Evolutionary conservation across 495 filamentous ascomycete genomes (phyloP).

Genomic region (Cercophora sp.): DNA sequence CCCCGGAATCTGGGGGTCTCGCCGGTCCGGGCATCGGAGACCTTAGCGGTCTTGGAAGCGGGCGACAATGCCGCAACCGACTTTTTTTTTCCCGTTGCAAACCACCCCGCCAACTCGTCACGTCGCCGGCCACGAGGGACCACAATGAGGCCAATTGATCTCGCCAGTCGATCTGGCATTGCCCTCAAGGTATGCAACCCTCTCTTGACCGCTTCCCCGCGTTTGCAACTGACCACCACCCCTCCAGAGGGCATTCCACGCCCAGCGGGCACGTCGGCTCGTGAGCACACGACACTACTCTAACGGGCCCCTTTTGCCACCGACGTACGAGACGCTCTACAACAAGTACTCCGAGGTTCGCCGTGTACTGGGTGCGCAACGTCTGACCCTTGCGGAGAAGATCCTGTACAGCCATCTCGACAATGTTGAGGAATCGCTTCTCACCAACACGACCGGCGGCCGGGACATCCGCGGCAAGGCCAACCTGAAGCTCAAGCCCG

Average conservation of each 20-base stretch:
- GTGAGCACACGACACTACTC: slow-evolving; percentile 21
- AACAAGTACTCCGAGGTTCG: slow-evolving; percentile 58
- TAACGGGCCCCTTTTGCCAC: slow-evolving; percentile 32
- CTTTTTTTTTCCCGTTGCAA: slow-evolving; percentile 16
- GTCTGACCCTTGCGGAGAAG: slow-evolving; percentile 90
- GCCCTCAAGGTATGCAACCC: slow-evolving; percentile 30
- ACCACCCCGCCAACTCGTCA: slow-evolving; percentile 10
- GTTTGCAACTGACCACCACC: background rate
- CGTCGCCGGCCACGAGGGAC: slow-evolving; percentile 11
- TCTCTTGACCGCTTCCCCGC: background rate
- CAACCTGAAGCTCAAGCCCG: slow-evolving; percentile 95
- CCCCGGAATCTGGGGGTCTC: slow-evolving; percentile 10
- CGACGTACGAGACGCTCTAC: slow-evolving; percentile 43
- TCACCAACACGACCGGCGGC: slow-evolving; percentile 76
- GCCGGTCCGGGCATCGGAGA: slow-evolving; percentile 17
- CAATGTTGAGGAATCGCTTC: slow-evolving; percentile 77
- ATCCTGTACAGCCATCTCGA: slow-evolving; percentile 95
- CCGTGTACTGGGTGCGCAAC: slow-evolving; percentile 62
- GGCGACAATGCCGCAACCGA: slow-evolving; percentile 11
- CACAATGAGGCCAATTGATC: slow-evolving; percentile 38
- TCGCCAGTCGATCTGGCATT: slow-evolving; percentile 34
- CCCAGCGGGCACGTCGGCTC: slow-evolving; percentile 20
- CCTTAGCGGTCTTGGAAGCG: background rate
- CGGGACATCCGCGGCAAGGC: slow-evolving; percentile 76
- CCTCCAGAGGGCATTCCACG: slow-evolving; percentile 26